A percentile compares a stretch with the other conserved stretches of the same genome.
Conservation (phyloP, 768 basidiomycete species). For the Cantharellus anzutake region DNA sequence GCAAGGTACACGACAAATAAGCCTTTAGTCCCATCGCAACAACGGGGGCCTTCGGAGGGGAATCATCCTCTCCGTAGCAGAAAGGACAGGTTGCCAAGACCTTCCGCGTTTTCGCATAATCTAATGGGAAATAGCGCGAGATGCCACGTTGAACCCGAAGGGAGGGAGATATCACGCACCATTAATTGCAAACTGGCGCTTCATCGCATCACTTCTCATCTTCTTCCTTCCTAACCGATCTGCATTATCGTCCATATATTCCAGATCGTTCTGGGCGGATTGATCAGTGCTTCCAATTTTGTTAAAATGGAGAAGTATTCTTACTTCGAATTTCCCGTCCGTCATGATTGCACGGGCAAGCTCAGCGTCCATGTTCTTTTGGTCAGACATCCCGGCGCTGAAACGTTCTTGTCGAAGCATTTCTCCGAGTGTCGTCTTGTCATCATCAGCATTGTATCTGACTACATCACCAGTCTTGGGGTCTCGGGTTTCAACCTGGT, state of each 20-base stretch:
- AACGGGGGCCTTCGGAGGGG: constrained; percentile 68
- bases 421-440: constrained; percentile 61
- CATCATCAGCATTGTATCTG: constrained; percentile 82
- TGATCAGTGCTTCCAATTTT: constrained; percentile 1
- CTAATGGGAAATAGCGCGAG: constrained; percentile 22
- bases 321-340: constrained; percentile 73
- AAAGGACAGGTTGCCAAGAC: constrained; percentile 70
- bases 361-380: constrained; percentile 80
- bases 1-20: constrained; percentile 78
- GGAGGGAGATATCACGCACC: constrained; percentile 28
- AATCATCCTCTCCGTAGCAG: constrained; percentile 87
- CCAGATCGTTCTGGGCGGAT: constrained; percentile 51
- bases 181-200: constrained; percentile 88
- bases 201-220: constrained; percentile 93
- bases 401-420: constrained; percentile 87
- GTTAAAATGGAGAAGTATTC: constrained; percentile 7
- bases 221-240: constrained; percentile 83
- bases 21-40: constrained; percentile 79
- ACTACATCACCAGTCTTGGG: constrained; percentile 77
- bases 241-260: constrained; percentile 94
- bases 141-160: background rate
- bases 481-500: constrained; percentile 74
- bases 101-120: constrained; percentile 89
- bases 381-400: constrained; percentile 72
- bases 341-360: constrained; percentile 75